Conservation (phyloP, 1,284 basidiomycete species). For the Exsudoporus floridanus region DNA sequence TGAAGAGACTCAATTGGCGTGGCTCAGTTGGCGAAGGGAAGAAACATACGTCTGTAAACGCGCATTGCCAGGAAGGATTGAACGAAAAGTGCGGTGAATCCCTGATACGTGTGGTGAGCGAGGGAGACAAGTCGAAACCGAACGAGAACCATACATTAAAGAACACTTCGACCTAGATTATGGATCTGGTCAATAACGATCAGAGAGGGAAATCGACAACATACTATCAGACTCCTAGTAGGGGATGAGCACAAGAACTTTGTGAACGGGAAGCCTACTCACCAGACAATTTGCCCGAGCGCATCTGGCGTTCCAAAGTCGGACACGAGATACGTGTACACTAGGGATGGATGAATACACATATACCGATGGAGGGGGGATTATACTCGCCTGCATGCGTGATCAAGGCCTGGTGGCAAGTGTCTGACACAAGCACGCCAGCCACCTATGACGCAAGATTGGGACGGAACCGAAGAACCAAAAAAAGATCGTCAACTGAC, state of each 20-base stretch:
- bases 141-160: constrained; percentile 33
- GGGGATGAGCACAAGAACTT: not conserved
- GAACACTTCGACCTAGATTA: constrained; percentile 38
- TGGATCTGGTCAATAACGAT: constrained; percentile 1
- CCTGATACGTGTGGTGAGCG: constrained; percentile 20
- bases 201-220: constrained; percentile 8
- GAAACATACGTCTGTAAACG: constrained; percentile 31
- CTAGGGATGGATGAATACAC: constrained; percentile 31
- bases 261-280: constrained; percentile 11
- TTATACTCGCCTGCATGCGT: constrained; percentile 48
- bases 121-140: not conserved
- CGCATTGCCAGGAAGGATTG: constrained; percentile 39
- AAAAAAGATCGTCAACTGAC: constrained; percentile 28
- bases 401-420: constrained; percentile 56
- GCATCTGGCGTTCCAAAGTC: constrained; percentile 29
- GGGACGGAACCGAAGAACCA: not conserved
- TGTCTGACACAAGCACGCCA: constrained; percentile 51
- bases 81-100: constrained; percentile 40
- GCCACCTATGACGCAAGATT: constrained; percentile 41
- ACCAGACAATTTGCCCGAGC: constrained; percentile 50
- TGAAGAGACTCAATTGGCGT: not conserved
- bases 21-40: not conserved
- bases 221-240: constrained; percentile 50
- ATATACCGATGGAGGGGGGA: not conserved
- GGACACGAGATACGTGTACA: constrained; percentile 48